Base-by-base conservation (phyloP, 2,329 filamentous ascomycete genomes). In the Elsinoe necatrix region DNA sequence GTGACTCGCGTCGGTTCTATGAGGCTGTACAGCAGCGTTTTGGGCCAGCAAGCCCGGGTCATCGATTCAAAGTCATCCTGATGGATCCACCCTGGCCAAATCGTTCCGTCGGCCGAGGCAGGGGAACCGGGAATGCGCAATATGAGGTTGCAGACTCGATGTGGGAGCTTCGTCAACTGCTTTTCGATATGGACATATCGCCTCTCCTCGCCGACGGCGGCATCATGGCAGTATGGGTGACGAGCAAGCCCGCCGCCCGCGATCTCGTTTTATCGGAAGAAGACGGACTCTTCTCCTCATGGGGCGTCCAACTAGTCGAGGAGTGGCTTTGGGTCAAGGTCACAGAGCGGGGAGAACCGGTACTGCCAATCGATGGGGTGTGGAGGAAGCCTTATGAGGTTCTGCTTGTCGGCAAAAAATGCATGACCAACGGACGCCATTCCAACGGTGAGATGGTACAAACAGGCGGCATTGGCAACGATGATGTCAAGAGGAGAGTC, bases 11-110 rank as follows among this genome's bases (percentile, higher is more conserved):
- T 20, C 50, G 60, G 2, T 74, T 77, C 48, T 70, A 71, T 58
- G 58, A 62, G 1, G 65, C 68, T n/a, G 65, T 75, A 25, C 47
- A 68, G 21, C 54, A 63, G 20, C 62, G 72, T 50, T 68, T 72
- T 6, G 62, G 67, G n/a, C 62, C 69, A 25, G 61, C 70, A 25
- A 63, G 75, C 67, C 61, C 77, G 77, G 61, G 69, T 67, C 60
- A 73, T 18, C 64, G 67, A 5, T 90, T 92, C 68, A 74, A 87
- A 61, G 73, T 91, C 43, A 75, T 91, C 35, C 68, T 90, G 6
- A 72, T 91, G 18, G 87, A 92, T 65, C 88, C 88, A 2, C 87
- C 88, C 1, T 92, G 88, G 87, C 86, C 87, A 0, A 92, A 89
- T 65, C 80, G 83, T 45, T 91, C 87, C 4, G 87, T 82, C 12